phyloP scores from a whole-genome alignment of 2,329 filamentous ascomycete species.

The Xylaria sp. region DNA sequence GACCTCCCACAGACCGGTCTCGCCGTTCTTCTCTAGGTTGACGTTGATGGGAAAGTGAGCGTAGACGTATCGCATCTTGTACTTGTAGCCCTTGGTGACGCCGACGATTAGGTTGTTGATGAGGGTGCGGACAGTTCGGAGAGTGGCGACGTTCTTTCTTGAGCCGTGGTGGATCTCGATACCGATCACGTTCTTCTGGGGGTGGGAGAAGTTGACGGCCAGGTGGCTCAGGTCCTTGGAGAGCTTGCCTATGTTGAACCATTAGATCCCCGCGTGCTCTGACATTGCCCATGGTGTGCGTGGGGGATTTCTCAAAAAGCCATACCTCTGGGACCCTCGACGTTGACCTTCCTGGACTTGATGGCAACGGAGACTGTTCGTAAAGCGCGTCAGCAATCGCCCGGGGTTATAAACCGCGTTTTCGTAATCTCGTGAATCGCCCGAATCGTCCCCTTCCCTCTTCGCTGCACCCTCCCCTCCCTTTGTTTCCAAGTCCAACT shows the following conservation, averaged over 20 bases:
- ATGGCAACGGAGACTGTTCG: conserved; percentile 92
- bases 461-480: conserved; percentile 13
- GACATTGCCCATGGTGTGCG: conserved; percentile 13
- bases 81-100: conserved; percentile 99
- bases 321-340: conserved; percentile 94
- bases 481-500: conserved; percentile 18
- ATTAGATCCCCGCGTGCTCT: conserved; percentile 46
- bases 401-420: conserved; percentile 27
- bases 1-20: conserved; percentile 88
- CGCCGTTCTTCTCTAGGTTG: conserved; percentile 95
- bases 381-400: conserved; percentile 51
- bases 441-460: conserved; percentile 3
- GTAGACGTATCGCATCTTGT: conserved; percentile 99
- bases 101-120: conserved; percentile 99
- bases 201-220: conserved; percentile 92
- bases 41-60: conserved; percentile 99
- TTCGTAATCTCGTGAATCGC: conserved; percentile 21
- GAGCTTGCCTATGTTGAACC: conserved; percentile 78
- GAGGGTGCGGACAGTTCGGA: conserved; percentile 96
- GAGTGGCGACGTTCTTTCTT: conserved; percentile 97
- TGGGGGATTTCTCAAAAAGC: conserved; percentile 38
- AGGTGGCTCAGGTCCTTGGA: conserved; percentile 96
- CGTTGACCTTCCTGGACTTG: conserved; percentile 95
- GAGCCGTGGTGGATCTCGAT: conserved; percentile 99
- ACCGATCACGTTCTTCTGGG: conserved; percentile 86